A percentile compares a stretch with the other conserved stretches of the same genome.
These are phyloP conservation scores for Fusarium humuli DNA, from an alignment of 2,329 filamentous ascomycete species.

Conservation along the genomic window DNA sequence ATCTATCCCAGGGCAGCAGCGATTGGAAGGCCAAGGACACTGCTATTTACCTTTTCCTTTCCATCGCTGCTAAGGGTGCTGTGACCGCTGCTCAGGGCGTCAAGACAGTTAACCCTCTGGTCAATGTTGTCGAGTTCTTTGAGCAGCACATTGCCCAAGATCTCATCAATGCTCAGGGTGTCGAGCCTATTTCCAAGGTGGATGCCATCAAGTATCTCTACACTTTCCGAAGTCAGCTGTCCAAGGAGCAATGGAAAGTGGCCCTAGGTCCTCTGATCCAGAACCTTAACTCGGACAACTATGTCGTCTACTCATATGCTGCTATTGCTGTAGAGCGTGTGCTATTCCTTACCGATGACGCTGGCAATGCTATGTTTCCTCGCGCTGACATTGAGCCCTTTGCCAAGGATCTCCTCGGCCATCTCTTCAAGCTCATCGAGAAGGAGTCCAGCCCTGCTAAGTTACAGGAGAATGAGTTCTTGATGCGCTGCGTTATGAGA, in stretches of 20 bases:
- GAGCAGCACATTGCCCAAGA: slow-evolving; percentile 92
- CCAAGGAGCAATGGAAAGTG: slow-evolving; percentile 89
- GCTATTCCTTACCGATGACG: slow-evolving; percentile 82
- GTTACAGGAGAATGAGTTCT: slow-evolving; percentile 97
- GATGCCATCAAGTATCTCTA: slow-evolving; percentile 99
- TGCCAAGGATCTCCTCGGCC: slow-evolving; percentile 86
- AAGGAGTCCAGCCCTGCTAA: slow-evolving; percentile 87
- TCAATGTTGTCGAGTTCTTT: slow-evolving; percentile 95
- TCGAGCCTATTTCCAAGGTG: slow-evolving; percentile 90
- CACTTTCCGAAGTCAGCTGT: slow-evolving; percentile 94
- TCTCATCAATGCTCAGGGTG: slow-evolving; percentile 74
- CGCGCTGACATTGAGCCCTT: slow-evolving; percentile 82
- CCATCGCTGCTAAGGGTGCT: slow-evolving; percentile 90
- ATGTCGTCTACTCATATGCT: slow-evolving; percentile 97
- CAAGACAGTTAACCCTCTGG: slow-evolving; percentile 85
- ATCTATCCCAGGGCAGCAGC: slow-evolving; percentile 80
- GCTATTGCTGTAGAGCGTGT: slow-evolving; percentile 96
- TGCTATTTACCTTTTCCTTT: slow-evolving; percentile 95
- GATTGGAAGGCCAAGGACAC: slow-evolving; percentile 99
- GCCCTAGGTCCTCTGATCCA: slow-evolving; percentile 91
- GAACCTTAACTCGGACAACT: slow-evolving; percentile 89
- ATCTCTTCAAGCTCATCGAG: slow-evolving; percentile 92
- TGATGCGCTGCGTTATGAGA: slow-evolving; percentile 99
- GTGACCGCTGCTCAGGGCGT: slow-evolving; percentile 91
- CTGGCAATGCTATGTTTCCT: slow-evolving; percentile 81